Evolutionary conservation across 1,284 basidiomycete species (phyloP), one percentile per base, ranked within the genome.

Genomic region (Amylostereum areolatum): DNA sequence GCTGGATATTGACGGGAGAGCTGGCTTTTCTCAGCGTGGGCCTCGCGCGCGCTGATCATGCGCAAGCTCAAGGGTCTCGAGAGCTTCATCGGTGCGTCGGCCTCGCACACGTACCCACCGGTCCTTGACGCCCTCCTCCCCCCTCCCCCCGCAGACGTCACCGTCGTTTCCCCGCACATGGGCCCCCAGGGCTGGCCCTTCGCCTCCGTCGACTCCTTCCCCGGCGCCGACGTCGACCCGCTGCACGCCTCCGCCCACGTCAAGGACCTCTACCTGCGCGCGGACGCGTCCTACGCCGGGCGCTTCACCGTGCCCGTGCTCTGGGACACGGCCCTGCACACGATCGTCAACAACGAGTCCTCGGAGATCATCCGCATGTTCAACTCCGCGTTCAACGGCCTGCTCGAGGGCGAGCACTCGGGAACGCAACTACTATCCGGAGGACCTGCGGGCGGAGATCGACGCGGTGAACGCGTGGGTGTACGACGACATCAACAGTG

Each of bases 281-380:
- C 82, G 0, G 73, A 92, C 53, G 83, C 85, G 1, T 62, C 81
- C 46, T 94, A 90, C 57, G 55, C 59, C 8, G 85, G 85, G 47
- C 77, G 86, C 46, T 93, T 90, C 72, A 92, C 92, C 3, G 92
- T 95, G 2, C 95, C 96, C n/a, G 72, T 95, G 44, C 72, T 98
- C 1, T 99, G 93, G 92, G 97, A 98, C 73, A 96, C 86, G 73
- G 90, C 97, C 68, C 72, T 67, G 36, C 69, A 86, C 50, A 92
- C 89, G 34, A 90, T 99, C 57, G 97, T 99, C 49, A 97, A 91
- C 73, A 99, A 97, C 66, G 94, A 97, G 65, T 90, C 85, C 55
- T 85, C 87, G 1, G 93, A 97, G 68, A 94, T 98, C 61, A 93
- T 98, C 59, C 85, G 96, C 48, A 89, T 94, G 42, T 79, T 97